phyloP scores from a whole-genome alignment of 2,329 filamentous ascomycete genomes.

The Trichoderma harzianum region DNA sequence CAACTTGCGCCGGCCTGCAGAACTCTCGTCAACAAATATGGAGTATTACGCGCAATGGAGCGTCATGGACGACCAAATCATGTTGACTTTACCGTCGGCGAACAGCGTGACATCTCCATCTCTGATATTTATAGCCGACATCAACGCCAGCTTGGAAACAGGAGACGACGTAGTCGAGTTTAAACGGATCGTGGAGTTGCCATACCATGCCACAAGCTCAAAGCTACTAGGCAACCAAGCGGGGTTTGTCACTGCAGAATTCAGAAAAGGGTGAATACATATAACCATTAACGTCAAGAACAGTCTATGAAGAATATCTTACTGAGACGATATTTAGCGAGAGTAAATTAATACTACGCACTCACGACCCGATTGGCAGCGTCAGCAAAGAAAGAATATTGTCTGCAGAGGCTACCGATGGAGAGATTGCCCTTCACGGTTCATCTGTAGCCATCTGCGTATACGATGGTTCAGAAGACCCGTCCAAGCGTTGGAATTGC shows the following conservation, averaged over 20 bases:
- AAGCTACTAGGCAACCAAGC: conserved; percentile 1
- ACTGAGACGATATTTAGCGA: background rate
- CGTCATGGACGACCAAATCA: conserved; percentile 15
- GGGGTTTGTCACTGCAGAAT: conserved; percentile 3
- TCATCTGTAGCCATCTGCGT: background rate
- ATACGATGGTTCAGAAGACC: background rate
- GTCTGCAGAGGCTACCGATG: background rate
- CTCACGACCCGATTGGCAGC: background rate
- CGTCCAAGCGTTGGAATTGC: background rate
- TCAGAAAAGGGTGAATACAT: background rate
- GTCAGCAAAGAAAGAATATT: background rate
- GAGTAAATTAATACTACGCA: background rate
- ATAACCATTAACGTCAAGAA: background rate
- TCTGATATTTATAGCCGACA: background rate
- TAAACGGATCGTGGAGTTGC: background rate
- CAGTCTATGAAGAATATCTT: background rate
- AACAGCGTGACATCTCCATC: background rate
- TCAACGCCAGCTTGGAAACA: background rate
- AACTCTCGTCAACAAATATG: background rate
- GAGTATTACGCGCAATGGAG: background rate
- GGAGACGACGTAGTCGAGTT: background rate
- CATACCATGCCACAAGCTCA: background rate
- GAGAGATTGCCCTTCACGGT: background rate
- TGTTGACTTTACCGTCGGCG: background rate
- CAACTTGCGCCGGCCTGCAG: background rate